phyloP scores from a whole-genome alignment of 2,329 filamentous ascomycete species.

The Paecilomyces sp. region DNA sequence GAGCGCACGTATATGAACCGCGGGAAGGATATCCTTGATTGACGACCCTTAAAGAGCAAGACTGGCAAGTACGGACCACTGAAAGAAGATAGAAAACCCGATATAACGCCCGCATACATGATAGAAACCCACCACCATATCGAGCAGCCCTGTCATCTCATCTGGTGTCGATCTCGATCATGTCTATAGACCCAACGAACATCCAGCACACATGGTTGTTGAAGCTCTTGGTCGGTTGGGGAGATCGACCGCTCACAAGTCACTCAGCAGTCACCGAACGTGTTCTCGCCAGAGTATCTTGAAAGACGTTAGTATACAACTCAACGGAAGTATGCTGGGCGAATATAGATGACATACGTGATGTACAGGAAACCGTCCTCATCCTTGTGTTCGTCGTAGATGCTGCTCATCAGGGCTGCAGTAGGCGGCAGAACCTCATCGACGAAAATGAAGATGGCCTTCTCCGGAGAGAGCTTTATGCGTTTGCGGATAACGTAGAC shows the following conservation, averaged over 20 bases:
- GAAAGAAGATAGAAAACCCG: neutral
- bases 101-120: constrained; percentile 1
- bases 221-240: neutral
- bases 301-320: constrained; percentile 13
- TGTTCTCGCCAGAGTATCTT: constrained; percentile 97
- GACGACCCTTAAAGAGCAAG: neutral
- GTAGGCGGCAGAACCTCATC: constrained; percentile 96
- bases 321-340: neutral
- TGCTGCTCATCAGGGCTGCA: constrained; percentile 96
- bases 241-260: neutral
- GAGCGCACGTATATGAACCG: neutral
- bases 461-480: constrained; percentile 98
- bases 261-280: constrained; percentile 59
- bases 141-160: constrained; percentile 2
- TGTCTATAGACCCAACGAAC: neutral
- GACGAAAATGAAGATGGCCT: constrained; percentile 99
- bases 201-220: neutral
- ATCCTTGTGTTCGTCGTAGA: constrained; percentile 98
- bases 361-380: constrained; percentile 93
- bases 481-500: constrained; percentile 99
- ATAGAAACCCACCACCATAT: neutral
- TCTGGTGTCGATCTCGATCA: neutral
- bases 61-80: neutral
- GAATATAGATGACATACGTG: constrained; percentile 53
- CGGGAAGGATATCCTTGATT: neutral